Base-by-base conservation (phyloP, 1,139 yeast species). In the Magnusiomyces suaveolens region DNA sequence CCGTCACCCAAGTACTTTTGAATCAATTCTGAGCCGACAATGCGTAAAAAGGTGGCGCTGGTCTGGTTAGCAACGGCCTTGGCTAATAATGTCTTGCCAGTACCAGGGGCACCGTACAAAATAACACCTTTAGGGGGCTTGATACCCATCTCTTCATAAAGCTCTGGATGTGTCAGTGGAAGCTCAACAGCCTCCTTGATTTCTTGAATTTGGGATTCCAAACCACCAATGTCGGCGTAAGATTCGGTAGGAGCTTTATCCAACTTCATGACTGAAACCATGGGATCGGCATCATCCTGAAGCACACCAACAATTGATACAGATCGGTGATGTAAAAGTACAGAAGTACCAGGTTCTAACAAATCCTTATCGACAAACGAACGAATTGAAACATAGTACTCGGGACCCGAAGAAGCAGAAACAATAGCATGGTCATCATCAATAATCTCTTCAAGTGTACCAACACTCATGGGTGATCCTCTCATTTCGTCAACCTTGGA, bases 351-450 rank as follows among this genome's bases (percentile, higher is more conserved):
- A 1, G 98, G 98, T 71, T 94, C 98, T 58, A 92, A 75, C 60
- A 92, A 74, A 57, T 95, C 97, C 72, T 92, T 92, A 71, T 92
- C 98, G 24, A 94, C 98, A 76, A 92, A 92, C n/a, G 97, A 88
- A 73, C 94, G 76, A 60, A 92, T 92, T 8, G 96, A 84, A 41
- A 92, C 99, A 68, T 92, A 92, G 71, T 90, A 94, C 72, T 94
- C 98, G 6, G 97, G 95, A 29, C 97, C 97, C 14, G 96, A 88
- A 3, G 96, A 84, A 54, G 95, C 83, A 43, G 97, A 88, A 48
- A 92, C 97, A 74, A 92, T 94, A 23, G 98, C 99, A 71, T 94
- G 98, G 69, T 92, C 98, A 70, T 92, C 98, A 68, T 92, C 98
- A 63, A 92, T 88, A 58, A 94, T 87, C 73, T 92, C 99, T 68